Evolutionary conservation across 176 grass and related monocot species (phyloP).

Genomic region (Olyra latifolia): DNA sequence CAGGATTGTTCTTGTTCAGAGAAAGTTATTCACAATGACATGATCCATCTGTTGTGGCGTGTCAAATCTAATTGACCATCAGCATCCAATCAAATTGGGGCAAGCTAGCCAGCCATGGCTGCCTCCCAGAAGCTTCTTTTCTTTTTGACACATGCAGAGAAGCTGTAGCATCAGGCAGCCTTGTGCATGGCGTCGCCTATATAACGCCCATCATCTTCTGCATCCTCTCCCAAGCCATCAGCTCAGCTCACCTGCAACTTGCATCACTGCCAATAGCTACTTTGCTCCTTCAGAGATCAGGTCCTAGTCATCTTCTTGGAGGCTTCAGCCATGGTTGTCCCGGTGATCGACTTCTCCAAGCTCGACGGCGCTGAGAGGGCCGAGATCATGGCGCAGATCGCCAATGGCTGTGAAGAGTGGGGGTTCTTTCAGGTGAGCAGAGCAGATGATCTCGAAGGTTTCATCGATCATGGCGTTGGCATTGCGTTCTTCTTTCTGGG

Average conservation of each 20-base stretch:
- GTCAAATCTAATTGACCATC: conserved; percentile 22
- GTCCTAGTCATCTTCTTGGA: background rate
- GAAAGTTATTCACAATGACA: background rate
- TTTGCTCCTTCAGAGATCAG: too few relatives aligned
- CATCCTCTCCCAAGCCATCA: background rate
- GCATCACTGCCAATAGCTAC: background rate
- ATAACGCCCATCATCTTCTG: background rate
- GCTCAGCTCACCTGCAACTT: conserved; percentile 7
- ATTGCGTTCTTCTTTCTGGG: background rate
- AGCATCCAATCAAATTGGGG: conserved; percentile 32
- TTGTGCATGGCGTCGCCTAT: background rate
- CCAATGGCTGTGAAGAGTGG: conserved; percentile 55
- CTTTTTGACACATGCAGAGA: conserved; percentile 4
- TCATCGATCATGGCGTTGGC: too few relatives aligned
- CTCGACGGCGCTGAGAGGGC: conserved; percentile 37
- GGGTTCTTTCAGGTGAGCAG: conserved; percentile 51
- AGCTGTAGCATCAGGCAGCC: background rate
- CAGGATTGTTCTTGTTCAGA: background rate
- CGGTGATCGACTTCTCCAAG: conserved; percentile 65
- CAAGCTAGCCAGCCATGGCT: background rate
- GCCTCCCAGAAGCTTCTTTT: conserved; percentile 23
- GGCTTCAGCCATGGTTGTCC: conserved; percentile 43
- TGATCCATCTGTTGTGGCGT: background rate
- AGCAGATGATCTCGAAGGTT: too few relatives aligned
- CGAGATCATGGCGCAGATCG: conserved; percentile 26